Conservation (phyloP, 1,284 basidiomycete species). For the Pholiota adiposa region DNA sequence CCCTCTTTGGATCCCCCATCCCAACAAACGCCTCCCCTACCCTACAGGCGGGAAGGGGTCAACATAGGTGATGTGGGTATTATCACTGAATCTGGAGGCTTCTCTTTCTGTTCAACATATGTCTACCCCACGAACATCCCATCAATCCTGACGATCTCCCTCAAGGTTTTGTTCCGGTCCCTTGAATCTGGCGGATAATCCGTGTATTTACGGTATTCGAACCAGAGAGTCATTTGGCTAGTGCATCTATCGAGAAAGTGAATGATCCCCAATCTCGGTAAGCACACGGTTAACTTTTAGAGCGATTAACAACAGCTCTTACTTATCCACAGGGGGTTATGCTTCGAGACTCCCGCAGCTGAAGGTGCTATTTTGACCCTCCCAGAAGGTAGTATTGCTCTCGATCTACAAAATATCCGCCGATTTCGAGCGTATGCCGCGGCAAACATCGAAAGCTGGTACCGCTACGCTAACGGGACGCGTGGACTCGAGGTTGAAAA, state of each 20-base stretch:
- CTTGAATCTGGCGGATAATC: neutral
- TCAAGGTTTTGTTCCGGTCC: neutral
- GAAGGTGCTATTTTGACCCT: constrained; percentile 3
- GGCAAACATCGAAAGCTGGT: neutral
- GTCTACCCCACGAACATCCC: neutral
- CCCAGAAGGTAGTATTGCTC: neutral
- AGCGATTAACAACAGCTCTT: neutral
- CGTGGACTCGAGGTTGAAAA: neutral
- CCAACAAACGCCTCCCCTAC: neutral
- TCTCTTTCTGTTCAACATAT: neutral
- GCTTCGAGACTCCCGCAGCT: neutral
- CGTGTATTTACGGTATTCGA: neutral
- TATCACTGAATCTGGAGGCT: neutral
- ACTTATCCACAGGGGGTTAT: neutral
- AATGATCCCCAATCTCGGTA: neutral
- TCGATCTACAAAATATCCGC: neutral
- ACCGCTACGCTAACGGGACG: neutral
- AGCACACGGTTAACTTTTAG: neutral
- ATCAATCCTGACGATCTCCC: neutral
- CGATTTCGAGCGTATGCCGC: neutral
- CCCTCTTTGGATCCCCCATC: neutral
- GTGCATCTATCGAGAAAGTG: neutral
- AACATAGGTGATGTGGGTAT: neutral
- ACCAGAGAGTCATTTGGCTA: neutral
- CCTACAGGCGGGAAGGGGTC: neutral